Base-by-base conservation (phyloP, 2,329 filamentous ascomycete genomes). In the Ampelomyces quisqualis region DNA sequence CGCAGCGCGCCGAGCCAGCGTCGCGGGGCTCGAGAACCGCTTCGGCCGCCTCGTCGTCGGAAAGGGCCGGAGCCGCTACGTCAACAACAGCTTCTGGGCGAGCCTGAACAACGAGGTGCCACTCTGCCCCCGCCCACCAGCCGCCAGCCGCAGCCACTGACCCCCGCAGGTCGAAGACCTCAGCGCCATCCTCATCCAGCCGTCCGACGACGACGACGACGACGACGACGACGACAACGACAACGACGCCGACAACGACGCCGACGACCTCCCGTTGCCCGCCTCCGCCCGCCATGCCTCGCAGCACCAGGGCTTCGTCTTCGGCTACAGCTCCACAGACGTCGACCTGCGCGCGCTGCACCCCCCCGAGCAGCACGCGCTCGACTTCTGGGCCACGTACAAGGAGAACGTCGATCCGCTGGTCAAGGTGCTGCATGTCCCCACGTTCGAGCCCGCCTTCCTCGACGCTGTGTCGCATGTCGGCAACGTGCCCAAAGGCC, bases 71-170 rank as follows among this genome's bases (percentile, higher is more conserved):
- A 82, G 80, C 40, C 74, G 84, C 60, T 90, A 90, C 61, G 80
- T 90, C 52, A 88, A 84, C 69, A 87, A 81, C 62, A 84, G 80
- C 5, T 88, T 90, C 57, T 89, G 85, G 85, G 80, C 84, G 14
- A 86, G 80, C 47, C 74, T 90, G 36, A 86, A 83, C 45, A 86
- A 88, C 38, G 85, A 90, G 75, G 82, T 84, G n/a, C n/a, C n/a
- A n/a, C n/a, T n/a, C n/a, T n/a, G n/a, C n/a, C n/a, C n/a, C n/a
- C n/a, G n/a, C n/a, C n/a, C n/a, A n/a, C n/a, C n/a, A n/a, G n/a
- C n/a, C n/a, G n/a, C n/a, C n/a, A n/a, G n/a, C n/a, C n/a, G n/a
- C n/a, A n/a, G n/a, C n/a, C 29, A 30, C 40, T 55, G 24, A 52
- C 24, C 21, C 33, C 14, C 23, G 19, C 51, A 78, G 75, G 76